Percentiles rank a stretch among this genome's conserved stretches.
phyloP scores from a whole-genome alignment of 1,284 basidiomycete genomes.

The Amylostereum chailletii region DNA sequence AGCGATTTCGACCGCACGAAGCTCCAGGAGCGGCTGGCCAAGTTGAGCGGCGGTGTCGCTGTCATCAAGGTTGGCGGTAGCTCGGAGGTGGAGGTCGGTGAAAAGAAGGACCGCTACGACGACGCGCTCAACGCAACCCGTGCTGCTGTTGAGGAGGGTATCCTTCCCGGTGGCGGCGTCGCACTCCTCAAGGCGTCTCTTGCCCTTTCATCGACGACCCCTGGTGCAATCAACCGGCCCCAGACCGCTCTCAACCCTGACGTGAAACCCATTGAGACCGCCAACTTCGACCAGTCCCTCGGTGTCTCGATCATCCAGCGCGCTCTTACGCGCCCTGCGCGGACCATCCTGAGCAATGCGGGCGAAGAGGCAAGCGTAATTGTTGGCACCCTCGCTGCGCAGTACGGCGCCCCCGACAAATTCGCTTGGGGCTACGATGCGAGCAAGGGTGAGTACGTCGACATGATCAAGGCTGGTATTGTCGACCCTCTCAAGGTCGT shows the following conservation, averaged over 20 bases:
- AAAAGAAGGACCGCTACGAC: constrained; percentile 99
- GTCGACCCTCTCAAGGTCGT: constrained; percentile 94
- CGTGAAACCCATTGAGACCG: constrained; percentile 60
- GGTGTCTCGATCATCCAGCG: constrained; percentile 91
- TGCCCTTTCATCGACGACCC: constrained; percentile 57
- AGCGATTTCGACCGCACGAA: constrained; percentile 94
- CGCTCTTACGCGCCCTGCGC: constrained; percentile 77
- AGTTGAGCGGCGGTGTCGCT: constrained; percentile 92
- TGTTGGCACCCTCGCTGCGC: constrained; percentile 74
- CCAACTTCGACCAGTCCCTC: constrained; percentile 97
- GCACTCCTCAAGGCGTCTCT: constrained; percentile 87
- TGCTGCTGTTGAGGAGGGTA: constrained; percentile 97
- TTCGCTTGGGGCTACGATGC: constrained; percentile 92
- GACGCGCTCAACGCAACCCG: constrained; percentile 96
- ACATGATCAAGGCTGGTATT: constrained; percentile 93
- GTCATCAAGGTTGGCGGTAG: constrained; percentile 97
- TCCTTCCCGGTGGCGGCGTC: constrained; percentile 92
- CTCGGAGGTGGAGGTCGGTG: constrained; percentile 93
- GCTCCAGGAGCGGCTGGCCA: constrained; percentile 95
- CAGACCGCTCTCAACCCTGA: constrained; percentile 35
- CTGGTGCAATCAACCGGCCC: constrained; percentile 30
- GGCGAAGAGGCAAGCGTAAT: constrained; percentile 94
- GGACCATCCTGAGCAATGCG: constrained; percentile 90
- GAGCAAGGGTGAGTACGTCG: constrained; percentile 83
- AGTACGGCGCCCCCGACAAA: constrained; percentile 59